Evolutionary conservation across 1,284 basidiomycete genomes (phyloP), one percentile per base, ranked within the genome.

Genomic region (Cutaneotrichosporon cavernicola): DNA sequence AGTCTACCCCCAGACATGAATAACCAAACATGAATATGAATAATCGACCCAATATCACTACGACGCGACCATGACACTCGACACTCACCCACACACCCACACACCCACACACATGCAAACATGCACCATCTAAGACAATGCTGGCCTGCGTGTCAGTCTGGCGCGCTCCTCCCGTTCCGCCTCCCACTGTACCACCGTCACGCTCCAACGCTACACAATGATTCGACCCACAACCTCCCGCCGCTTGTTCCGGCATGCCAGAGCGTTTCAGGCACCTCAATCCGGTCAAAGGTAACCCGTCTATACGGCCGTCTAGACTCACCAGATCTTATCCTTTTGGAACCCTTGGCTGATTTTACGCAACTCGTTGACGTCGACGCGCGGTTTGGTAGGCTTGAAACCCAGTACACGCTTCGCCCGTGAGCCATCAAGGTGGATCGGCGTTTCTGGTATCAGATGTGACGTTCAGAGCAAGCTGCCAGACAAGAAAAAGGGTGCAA

Each of bases 301-400:
- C 38, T 40, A n/a, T n/a, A 2, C 14, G 5, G 13, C 38, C 26
- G 11, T 2, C 30, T 7, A 10, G 21, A 70, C 77, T 65, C 52
- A 77, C 79, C 79, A 80, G 21, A 80, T 64, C 22, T 71, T 68
- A 55, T 77, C 75, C 49, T 71, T 73, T 64, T 80, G 78, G 64
- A 81, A 80, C 26, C 69, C 73, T 32, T 72, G 67, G 31, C 75
- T 76, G 22, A 80, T 80, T 49, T 53, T 56, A 40, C 67, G 69
- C 30, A 80, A 62, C 65, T 76, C 77, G 4, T 69, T 71, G 13
- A 75, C 72, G 26, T 77, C 65, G 18, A 79, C 69, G 40, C 83
- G 74, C 0, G 92, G 90, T 55, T 83, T 81, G 63, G 83, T 83
- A 43, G 92, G 82, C 68, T 84, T 82, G 81, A 90, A 93, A 0